These are phyloP conservation scores for Pyrenula aspistea DNA, from an alignment of 495 filamentous ascomycete species.

Conservation along the genomic window DNA sequence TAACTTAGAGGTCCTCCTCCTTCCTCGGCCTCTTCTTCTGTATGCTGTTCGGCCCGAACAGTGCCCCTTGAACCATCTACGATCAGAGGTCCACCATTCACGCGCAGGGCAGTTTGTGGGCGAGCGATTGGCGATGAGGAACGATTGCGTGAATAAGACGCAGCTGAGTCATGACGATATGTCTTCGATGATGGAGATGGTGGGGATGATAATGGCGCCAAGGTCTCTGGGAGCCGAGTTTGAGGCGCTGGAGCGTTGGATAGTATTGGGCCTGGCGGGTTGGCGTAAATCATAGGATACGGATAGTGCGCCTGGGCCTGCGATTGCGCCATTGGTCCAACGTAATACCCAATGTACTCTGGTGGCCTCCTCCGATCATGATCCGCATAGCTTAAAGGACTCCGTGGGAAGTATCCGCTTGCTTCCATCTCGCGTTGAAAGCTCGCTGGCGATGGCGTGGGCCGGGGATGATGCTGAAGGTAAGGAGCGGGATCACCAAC, in stretches of 20 bases:
- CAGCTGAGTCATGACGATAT: neutral
- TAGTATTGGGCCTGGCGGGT: neutral
- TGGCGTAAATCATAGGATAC: neutral
- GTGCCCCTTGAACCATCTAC: conserved; percentile 27
- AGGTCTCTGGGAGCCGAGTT: neutral
- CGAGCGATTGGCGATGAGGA: neutral
- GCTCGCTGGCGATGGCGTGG: conserved; percentile 18
- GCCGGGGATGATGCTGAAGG: conserved; percentile 4
- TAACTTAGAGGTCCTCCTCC: neutral
- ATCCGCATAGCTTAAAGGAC: conserved; percentile 28
- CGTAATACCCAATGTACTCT: conserved; percentile 57
- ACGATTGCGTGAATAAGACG: neutral
- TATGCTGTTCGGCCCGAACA: conserved; percentile 21
- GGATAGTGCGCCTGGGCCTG: conserved; percentile 20
- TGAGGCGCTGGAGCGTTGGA: neutral
- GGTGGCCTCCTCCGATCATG: conserved; percentile 27
- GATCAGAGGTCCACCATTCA: conserved; percentile 28
- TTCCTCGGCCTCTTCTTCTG: conserved; percentile 1
- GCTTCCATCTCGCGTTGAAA: conserved; percentile 29
- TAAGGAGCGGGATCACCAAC: conserved; percentile 3
- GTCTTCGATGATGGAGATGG: neutral
- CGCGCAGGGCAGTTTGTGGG: neutral
- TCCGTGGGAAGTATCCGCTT: conserved; percentile 26
- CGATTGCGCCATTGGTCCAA: conserved; percentile 44
- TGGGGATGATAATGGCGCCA: neutral